Conservation (phyloP, 176 grass and related monocot species). For the Raddia distichophylla region DNA sequence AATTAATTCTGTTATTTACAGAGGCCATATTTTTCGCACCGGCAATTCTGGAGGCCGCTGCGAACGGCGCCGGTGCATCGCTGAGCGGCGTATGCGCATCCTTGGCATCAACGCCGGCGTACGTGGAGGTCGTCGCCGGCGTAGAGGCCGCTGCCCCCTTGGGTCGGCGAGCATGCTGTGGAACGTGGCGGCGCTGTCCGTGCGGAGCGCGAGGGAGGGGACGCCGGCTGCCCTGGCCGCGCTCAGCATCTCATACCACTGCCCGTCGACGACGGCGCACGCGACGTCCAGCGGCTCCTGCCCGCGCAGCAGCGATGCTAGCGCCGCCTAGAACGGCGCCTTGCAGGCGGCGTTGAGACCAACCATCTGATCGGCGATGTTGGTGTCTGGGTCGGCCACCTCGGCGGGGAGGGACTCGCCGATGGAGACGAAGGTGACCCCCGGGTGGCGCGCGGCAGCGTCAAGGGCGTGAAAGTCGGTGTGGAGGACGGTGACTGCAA, state of each 20-base stretch:
- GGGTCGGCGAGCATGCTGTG: neutral
- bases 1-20: too few species aligned
- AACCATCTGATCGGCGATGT: conserved; percentile 3
- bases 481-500: conserved; percentile 54
- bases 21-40: too few species aligned
- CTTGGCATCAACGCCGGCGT: neutral
- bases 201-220: neutral
- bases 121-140: too few species aligned
- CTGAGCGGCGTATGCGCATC: neutral
- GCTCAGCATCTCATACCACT: neutral
- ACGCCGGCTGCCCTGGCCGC: neutral
- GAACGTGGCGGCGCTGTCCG: conserved; percentile 20
- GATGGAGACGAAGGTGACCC: conserved; percentile 29
- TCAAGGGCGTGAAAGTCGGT: conserved; percentile 44
- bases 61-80: neutral
- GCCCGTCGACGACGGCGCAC: conserved; percentile 24
- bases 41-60: too few species aligned
- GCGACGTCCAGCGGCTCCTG: neutral
- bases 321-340: conserved; percentile 22
- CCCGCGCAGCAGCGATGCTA: neutral
- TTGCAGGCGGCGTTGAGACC: conserved; percentile 28
- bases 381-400: neutral
- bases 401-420: neutral
- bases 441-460: conserved; percentile 27
- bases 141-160: neutral